These are phyloP conservation scores for Pythium plurisporium DNA, from an alignment of 352 stramenopile species.

Conservation along the genomic window DNA sequence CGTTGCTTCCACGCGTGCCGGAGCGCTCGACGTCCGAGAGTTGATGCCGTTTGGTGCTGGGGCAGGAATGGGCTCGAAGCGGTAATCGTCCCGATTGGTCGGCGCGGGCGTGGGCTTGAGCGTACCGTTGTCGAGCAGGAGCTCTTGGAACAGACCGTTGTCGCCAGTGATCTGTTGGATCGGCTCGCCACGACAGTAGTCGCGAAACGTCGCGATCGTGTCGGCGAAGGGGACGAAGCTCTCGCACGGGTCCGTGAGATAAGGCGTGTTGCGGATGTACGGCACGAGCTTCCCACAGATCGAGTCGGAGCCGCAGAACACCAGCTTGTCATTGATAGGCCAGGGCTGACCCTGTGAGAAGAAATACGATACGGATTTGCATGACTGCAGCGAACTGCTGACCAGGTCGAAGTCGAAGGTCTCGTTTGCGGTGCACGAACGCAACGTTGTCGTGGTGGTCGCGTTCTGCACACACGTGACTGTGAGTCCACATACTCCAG, in stretches of 20 bases:
- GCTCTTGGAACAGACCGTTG: slow-evolving; percentile 5
- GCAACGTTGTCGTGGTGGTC: not conserved
- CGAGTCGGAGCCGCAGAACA: slow-evolving; percentile 3
- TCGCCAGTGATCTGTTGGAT: slow-evolving; percentile 8
- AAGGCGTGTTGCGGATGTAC: slow-evolving; percentile 11
- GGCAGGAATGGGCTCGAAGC: not conserved
- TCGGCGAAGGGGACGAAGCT: slow-evolving; percentile 6
- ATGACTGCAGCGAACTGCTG: slow-evolving; percentile 3
- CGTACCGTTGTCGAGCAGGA: slow-evolving; percentile 1
- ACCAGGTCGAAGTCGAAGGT: slow-evolving; percentile 10
- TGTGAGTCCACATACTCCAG: slow-evolving; percentile 13
- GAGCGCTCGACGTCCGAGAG: not conserved
- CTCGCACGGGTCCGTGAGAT: slow-evolving; percentile 3
- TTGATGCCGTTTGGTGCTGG: not conserved
- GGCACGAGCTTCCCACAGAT: slow-evolving; percentile 18
- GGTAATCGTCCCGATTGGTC: slow-evolving; percentile 1
- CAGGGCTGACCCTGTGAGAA: slow-evolving; percentile 16
- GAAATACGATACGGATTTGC: slow-evolving; percentile 14
- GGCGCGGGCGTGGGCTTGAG: slow-evolving; percentile 14
- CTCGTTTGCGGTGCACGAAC: slow-evolving; percentile 4
- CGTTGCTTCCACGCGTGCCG: not conserved
- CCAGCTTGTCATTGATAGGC: slow-evolving; percentile 12
- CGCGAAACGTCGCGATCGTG: slow-evolving; percentile 17
- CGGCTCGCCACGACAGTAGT: slow-evolving; percentile 14
- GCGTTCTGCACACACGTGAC: slow-evolving; percentile 7